phyloP scores from a whole-genome alignment of 805 yeast species.

The Saccharomycopsis sp. region DNA sequence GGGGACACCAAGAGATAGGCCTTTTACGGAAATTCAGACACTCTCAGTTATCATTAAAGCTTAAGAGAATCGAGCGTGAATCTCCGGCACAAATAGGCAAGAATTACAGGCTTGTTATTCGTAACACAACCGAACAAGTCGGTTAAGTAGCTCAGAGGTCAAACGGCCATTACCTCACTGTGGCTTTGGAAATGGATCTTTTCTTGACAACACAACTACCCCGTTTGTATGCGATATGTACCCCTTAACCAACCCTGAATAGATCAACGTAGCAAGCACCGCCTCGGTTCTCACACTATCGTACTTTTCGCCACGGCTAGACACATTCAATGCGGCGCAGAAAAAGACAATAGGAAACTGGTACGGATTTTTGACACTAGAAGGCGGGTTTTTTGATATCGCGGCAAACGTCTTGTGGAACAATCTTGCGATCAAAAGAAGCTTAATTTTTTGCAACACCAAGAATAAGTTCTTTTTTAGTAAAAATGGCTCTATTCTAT shows the following conservation, averaged over 20 bases:
- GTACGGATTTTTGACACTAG: slow-evolving; percentile 1
- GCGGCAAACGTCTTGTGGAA: slow-evolving; percentile 33
- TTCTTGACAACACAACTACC: slow-evolving; percentile 70
- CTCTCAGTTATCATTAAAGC: too few species aligned
- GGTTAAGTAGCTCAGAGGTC: too few species aligned
- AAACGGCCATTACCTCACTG: neutral
- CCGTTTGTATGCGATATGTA: slow-evolving; percentile 72
- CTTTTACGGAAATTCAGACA: too few species aligned
- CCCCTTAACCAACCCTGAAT: slow-evolving; percentile 60
- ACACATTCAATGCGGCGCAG: slow-evolving; percentile 36
- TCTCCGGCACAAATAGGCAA: too few species aligned
- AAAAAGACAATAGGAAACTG: slow-evolving; percentile 32
- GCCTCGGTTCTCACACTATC: slow-evolving; percentile 56
- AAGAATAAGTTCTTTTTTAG: slow-evolving; percentile 56
- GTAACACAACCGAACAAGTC: too few species aligned
- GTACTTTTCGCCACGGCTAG: slow-evolving; percentile 24
- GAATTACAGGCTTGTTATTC: too few species aligned
- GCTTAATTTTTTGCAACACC: slow-evolving; percentile 45
- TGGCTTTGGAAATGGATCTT: slow-evolving; percentile 57
- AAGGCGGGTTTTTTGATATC: slow-evolving; percentile 2
- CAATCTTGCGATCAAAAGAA: slow-evolving; percentile 44
- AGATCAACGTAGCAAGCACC: slow-evolving; percentile 57
- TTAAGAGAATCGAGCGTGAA: too few species aligned
- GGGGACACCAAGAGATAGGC: too few species aligned
- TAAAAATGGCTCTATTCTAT: slow-evolving; percentile 41